Evolutionary conservation across 371 early-diverging fungal species (phyloP), one percentile per base, ranked within the genome.

Genomic region (Furculomyces boomerangus): DNA sequence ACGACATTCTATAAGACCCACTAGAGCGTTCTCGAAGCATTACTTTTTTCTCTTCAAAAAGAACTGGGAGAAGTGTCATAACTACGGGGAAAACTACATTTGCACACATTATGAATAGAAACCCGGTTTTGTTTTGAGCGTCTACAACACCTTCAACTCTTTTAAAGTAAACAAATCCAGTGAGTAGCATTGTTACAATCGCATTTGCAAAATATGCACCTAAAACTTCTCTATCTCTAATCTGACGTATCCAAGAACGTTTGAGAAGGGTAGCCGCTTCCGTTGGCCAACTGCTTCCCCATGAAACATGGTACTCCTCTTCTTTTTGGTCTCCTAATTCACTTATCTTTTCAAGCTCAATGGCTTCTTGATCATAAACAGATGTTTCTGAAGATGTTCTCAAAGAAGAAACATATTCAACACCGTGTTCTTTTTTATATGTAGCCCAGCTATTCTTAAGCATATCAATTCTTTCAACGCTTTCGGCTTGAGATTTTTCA

Each of bases 131-230:
- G 59, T 64, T 67, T 50, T 63, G 66, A 30, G 67, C 61, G 0
- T 60, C 58, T 0, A 56, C 25, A 56, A 63, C 59, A 31, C 60
- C 31, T 25, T 50, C 55, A 26, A 40, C 56, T 0, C 61, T 45
- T 54, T 69, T 64, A 60, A 67, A 68, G 44, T 64, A 68, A 35
- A 59, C 60, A 55, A 71, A 66, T 25, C 65, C 60, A n/a, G 57
- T 26, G 28, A 68, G 62, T 2, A 64, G 3, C 51, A 58, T 28
- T 53, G 62, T 57, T 5, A 57, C 56, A 26, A 64, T 30, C 1
- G 55, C 24, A 35, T 60, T 60, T 13, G 31, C 41, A 22, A 59
- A 25, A 40, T 57, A 30, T 1, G 62, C 64, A 10, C 31, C 25
- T 8, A 68, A 40, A 2, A 59, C 49, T 27, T 61, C 31, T 20